Conservation (phyloP, 257 asterid genomes). For the Capsicum baccatum region DNA sequence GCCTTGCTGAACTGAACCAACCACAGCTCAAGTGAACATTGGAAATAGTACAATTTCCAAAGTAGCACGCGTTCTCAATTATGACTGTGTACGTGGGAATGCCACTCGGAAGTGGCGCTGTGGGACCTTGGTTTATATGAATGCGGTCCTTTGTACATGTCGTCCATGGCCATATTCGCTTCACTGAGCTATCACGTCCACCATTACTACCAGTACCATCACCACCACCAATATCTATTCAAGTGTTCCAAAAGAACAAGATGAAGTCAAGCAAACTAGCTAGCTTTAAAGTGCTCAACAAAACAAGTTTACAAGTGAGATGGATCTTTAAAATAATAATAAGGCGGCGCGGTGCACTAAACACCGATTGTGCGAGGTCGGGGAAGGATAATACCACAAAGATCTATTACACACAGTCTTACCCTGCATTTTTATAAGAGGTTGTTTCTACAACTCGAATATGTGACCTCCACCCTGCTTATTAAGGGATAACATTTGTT, state of each 20-base stretch:
- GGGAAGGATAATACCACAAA: no score
- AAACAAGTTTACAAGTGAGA: background rate
- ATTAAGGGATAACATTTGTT: no score
- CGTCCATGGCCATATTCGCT: constrained; percentile 39
- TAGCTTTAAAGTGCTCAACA: background rate
- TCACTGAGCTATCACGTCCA: constrained; percentile 31
- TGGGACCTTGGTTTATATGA: constrained; percentile 49
- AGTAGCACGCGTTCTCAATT: constrained; percentile 50
- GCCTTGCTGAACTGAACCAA: constrained; percentile 71
- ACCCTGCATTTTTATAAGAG: no score
- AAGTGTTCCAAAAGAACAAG: background rate
- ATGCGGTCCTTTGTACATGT: constrained; percentile 53
- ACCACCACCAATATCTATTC: background rate
- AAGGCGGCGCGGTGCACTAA: no score
- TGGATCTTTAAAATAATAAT: no score
- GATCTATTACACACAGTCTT: no score
- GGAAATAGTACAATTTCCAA: constrained; percentile 57
- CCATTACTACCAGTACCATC: background rate
- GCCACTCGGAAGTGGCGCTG: constrained; percentile 62
- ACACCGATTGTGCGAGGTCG: no score
- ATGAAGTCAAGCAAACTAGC: background rate
- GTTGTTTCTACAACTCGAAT: no score
- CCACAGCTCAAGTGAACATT: constrained; percentile 75
- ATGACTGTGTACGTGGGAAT: constrained; percentile 71
- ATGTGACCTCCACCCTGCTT: no score